Percentiles rank a stretch among this genome's conserved stretches.
These are phyloP conservation scores for Botrytis hyacinthi DNA, from an alignment of 2,329 filamentous ascomycete species.

Conservation along the genomic window DNA sequence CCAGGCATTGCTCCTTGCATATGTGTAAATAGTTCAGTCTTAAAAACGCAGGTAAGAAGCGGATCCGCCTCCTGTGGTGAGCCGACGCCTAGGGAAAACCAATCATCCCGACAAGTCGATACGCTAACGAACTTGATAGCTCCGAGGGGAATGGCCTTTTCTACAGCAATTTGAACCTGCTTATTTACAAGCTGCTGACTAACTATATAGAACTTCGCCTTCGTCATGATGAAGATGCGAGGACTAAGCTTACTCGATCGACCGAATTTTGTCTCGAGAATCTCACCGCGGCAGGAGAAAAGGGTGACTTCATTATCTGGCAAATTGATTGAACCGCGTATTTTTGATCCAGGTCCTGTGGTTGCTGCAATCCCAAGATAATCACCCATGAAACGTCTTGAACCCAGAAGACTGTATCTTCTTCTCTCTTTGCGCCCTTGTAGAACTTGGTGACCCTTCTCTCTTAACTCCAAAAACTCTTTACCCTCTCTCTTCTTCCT, in stretches of 20 bases:
- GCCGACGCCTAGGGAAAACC: conserved; percentile 91
- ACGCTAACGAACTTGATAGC: conserved; percentile 84
- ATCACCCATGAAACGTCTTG: conserved; percentile 88
- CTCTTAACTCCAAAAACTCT: conserved; percentile 83
- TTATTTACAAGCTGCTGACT: conserved; percentile 80
- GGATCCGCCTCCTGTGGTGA: conserved; percentile 90
- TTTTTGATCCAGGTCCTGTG: conserved; percentile 75
- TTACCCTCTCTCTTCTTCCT: conserved; percentile 87
- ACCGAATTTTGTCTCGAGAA: conserved; percentile 91
- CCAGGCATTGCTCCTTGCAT: conserved; percentile 72
- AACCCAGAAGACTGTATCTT: conserved; percentile 87
- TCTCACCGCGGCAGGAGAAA: conserved; percentile 89
- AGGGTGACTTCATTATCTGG: conserved; percentile 69
- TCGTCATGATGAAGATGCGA: conserved; percentile 80
- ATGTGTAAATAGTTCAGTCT: conserved; percentile 96
- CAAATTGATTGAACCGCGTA: conserved; percentile 73
- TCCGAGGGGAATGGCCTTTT: conserved; percentile 78
- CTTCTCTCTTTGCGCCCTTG: conserved; percentile 86
- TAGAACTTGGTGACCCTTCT: conserved; percentile 80
- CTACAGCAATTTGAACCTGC: conserved; percentile 75
- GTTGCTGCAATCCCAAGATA: conserved; percentile 85
- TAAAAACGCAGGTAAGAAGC: conserved; percentile 89
- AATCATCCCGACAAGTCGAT: conserved; percentile 86
- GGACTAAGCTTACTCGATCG: conserved; percentile 92
- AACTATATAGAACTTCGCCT: conserved; percentile 83